Evolutionary conservation across 2,329 filamentous ascomycete genomes (phyloP).

Genomic region (Didymella segeticola): DNA sequence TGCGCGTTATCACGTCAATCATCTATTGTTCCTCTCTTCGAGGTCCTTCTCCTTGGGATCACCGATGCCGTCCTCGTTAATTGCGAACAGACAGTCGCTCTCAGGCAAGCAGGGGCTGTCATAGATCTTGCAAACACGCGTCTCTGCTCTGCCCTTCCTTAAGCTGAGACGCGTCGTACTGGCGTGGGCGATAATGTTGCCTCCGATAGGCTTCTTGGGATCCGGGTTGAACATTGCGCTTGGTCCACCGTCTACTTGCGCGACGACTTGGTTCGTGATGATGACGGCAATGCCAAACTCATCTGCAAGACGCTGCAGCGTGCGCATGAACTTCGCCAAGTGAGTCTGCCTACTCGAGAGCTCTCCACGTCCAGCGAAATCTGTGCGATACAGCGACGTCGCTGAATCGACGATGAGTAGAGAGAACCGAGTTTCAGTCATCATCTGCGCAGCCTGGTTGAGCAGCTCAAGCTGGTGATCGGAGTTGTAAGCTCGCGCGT

Average conservation of each 20-base stretch:
- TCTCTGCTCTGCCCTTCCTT: slow-evolving; percentile 95
- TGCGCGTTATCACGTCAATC: not conserved
- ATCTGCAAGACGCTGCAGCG: slow-evolving; percentile 75
- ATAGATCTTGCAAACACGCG: slow-evolving; percentile 98
- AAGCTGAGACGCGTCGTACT: slow-evolving; percentile 93
- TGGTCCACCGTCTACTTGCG: slow-evolving; percentile 95
- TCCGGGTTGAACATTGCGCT: slow-evolving; percentile 99
- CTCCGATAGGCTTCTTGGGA: slow-evolving; percentile 98
- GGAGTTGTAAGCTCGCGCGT: slow-evolving; percentile 97
- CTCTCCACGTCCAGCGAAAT: slow-evolving; percentile 96
- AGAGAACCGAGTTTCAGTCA: slow-evolving; percentile 98
- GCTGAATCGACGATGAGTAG: slow-evolving; percentile 95
- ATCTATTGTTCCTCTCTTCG: slow-evolving; percentile 66
- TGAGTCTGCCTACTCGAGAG: slow-evolving; percentile 92
- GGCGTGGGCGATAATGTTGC: slow-evolving; percentile 98
- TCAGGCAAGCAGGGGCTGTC: slow-evolving; percentile 97
- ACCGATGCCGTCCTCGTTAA: slow-evolving; percentile 95
- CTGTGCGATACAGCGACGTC: slow-evolving; percentile 92
- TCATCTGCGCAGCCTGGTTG: slow-evolving; percentile 96
- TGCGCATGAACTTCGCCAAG: slow-evolving; percentile 87
- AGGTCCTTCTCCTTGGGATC: slow-evolving; percentile 95
- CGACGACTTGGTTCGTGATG: slow-evolving; percentile 98
- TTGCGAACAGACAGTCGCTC: slow-evolving; percentile 95
- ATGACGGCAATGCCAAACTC: slow-evolving; percentile 97
- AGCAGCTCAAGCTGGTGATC: slow-evolving; percentile 96